Percentiles rank a stretch among this genome's conserved stretches.
Evolutionary conservation across 78 protist species (phyloP).

Genomic region (Planoprotostelium fungivorum): DNA sequence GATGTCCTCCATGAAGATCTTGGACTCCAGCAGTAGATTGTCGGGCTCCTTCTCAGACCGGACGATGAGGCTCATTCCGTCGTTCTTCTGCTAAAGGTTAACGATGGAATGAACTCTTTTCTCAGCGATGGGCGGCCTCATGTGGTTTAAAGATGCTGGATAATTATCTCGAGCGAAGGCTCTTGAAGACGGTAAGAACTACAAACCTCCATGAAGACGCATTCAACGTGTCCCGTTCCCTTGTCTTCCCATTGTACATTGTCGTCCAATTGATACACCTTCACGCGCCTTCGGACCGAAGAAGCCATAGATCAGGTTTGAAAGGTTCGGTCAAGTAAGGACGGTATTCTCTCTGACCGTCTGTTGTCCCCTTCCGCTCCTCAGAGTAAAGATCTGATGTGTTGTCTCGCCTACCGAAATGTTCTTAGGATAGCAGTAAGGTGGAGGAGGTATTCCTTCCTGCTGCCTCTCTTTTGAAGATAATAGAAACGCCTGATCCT

Average conservation of each 20-base stretch:
- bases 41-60: slow-evolving; percentile 37
- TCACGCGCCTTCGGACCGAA: slow-evolving; percentile 26
- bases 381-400: too few relatives aligned
- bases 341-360: too few relatives aligned
- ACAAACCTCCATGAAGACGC: slow-evolving; percentile 11
- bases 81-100: background rate
- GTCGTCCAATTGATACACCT: slow-evolving; percentile 42
- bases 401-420: too few relatives aligned
- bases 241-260: slow-evolving; percentile 53
- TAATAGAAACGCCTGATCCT: too few relatives aligned
- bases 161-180: too few relatives aligned
- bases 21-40: slow-evolving; percentile 23
- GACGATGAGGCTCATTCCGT: slow-evolving; percentile 20
- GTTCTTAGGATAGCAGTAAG: too few relatives aligned
- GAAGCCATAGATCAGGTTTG: too few relatives aligned
- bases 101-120: background rate
- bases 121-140: background rate
- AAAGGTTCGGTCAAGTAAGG: too few relatives aligned
- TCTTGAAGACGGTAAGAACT: background rate
- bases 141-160: background rate
- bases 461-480: too few relatives aligned
- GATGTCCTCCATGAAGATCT: slow-evolving; percentile 10
- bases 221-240: slow-evolving; percentile 58
- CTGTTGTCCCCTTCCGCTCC: too few relatives aligned
- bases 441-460: too few relatives aligned